Base-by-base conservation (phyloP, 495 filamentous ascomycete genomes). In the Astrothelium macrocarpum region DNA sequence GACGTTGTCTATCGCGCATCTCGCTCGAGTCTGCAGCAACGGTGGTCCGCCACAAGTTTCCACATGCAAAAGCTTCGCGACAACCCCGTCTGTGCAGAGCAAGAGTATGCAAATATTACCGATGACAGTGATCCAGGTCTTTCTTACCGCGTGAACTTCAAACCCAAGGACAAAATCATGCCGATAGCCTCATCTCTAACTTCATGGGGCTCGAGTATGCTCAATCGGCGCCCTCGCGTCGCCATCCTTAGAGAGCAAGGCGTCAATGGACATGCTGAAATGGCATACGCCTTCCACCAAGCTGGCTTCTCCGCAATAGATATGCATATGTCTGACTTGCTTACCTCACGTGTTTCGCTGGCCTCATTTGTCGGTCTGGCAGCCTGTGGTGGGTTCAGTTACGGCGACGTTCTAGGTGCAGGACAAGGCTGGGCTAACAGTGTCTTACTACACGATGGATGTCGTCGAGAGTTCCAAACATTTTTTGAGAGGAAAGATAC, bases 351-450 rank as follows among this genome's bases (percentile, higher is more conserved):
- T 29, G 79, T 85, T 49, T 91, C 90, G 1, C 85, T 98, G 18
- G 79, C 85, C 64, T 84, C 83, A 68, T 97, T 95, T 67, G 84
- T 85, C 56, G 94, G 94, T 67, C 82, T 97, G 23, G 94, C 93
- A 31, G 92, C 91, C 65, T 96, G 92, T 68, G 95, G 94, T 67
- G 95, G 94, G 62, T 98, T 98, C 82, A 95, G 90, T 16, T 97
- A 95, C 75, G 95, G 94, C 70, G 94, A 98, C 66, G 91, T 97
- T 42, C 84, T 97, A 2, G 95, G 93, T 62, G 95, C 95, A 32
- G 94, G 94, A 34, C 87, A 89, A 68, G 94, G 95, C 59, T 98
- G 94, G 94, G 91, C 95, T n/a, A 91, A 92, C 72, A 91, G 88
- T 2, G 91, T 97, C 42, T 82, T 96, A 7, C 81, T 93, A 66